Conservation (phyloP, 495 filamentous ascomycete genomes). For the Aspergillus ostianus region DNA sequence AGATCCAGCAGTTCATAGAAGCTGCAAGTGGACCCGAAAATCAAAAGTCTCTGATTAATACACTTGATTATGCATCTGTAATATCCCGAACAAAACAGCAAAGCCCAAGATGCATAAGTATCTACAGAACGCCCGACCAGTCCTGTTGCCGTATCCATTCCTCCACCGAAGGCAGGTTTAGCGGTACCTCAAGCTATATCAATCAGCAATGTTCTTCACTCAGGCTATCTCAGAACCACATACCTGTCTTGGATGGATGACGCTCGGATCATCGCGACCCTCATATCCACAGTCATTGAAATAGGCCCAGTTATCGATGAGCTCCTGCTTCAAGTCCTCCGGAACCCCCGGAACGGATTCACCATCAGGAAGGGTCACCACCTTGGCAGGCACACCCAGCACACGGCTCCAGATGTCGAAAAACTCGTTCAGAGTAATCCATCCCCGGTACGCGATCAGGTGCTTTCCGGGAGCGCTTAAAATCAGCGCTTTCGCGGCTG, state of each 20-base stretch:
- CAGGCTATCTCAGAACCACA: background rate
- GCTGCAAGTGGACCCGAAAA: no score
- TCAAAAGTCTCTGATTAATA: no score
- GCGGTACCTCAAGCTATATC: background rate
- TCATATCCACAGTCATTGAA: slow-evolving; percentile 16
- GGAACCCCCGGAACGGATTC: slow-evolving; percentile 5
- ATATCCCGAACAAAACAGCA: no score
- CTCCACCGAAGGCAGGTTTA: background rate
- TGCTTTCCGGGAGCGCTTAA: slow-evolving; percentile 25
- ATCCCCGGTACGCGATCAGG: slow-evolving; percentile 28
- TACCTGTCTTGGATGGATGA: slow-evolving; percentile 4
- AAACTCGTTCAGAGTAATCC: slow-evolving; percentile 29
- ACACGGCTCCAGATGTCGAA: slow-evolving; percentile 22
- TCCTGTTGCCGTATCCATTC: slow-evolving; percentile 4
- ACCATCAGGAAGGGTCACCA: slow-evolving; percentile 6
- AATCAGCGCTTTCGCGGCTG: slow-evolving; percentile 30
- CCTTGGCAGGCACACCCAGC: slow-evolving; percentile 6
- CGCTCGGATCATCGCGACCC: slow-evolving; percentile 1
- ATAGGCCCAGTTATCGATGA: slow-evolving; percentile 10
- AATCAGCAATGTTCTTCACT: background rate
- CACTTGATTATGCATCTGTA: no score
- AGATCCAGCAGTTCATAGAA: no score
- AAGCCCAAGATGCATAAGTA: no score
- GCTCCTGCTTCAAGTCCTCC: slow-evolving; percentile 4
- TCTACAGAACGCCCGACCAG: slow-evolving; percentile 2